phyloP scores from a whole-genome alignment of 163 green algal species.

The Trebouxiophyceae sp. region DNA sequence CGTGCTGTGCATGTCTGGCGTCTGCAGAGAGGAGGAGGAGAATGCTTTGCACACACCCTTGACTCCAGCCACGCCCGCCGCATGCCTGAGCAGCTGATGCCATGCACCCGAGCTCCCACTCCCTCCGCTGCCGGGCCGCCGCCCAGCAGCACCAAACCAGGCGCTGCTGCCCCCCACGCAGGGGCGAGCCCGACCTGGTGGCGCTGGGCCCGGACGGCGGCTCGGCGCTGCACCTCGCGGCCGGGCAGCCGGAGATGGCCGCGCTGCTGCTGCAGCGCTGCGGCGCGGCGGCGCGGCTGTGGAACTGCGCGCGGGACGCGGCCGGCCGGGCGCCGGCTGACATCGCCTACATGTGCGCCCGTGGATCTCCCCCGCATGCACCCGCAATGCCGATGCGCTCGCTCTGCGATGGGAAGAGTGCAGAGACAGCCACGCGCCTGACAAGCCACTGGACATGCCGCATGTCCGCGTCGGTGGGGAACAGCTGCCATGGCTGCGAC shows the following conservation, averaged over 20 bases:
- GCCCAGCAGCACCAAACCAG: background rate
- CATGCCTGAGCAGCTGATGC: too few relatives aligned
- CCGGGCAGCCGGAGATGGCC: background rate
- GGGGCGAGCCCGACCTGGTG: background rate
- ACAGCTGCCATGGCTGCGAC: too few relatives aligned
- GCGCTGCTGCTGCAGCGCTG: slow-evolving; percentile 6
- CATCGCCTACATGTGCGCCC: background rate
- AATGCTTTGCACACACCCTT: background rate
- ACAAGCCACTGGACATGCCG: too few relatives aligned
- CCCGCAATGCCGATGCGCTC: too few relatives aligned
- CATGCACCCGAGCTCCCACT: too few relatives aligned
- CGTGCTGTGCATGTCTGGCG: background rate
- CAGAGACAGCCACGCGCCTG: too few relatives aligned
- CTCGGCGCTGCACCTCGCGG: slow-evolving; percentile 7
- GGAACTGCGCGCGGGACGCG: background rate
- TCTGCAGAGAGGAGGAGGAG: background rate
- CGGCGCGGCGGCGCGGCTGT: slow-evolving; percentile 1
- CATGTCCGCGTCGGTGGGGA: too few relatives aligned
- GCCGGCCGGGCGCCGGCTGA: background rate
- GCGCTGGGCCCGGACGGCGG: background rate
- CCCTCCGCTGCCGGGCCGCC: background rate
- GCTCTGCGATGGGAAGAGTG: too few relatives aligned
- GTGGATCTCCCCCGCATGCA: background rate
- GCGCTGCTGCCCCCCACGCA: background rate
- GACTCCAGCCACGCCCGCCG: too few relatives aligned